A percentile compares a stretch with the other conserved stretches of the same genome.
Evolutionary conservation across 768 basidiomycete species (phyloP).

Genomic region (Rubroboletus pulcherrimus): DNA sequence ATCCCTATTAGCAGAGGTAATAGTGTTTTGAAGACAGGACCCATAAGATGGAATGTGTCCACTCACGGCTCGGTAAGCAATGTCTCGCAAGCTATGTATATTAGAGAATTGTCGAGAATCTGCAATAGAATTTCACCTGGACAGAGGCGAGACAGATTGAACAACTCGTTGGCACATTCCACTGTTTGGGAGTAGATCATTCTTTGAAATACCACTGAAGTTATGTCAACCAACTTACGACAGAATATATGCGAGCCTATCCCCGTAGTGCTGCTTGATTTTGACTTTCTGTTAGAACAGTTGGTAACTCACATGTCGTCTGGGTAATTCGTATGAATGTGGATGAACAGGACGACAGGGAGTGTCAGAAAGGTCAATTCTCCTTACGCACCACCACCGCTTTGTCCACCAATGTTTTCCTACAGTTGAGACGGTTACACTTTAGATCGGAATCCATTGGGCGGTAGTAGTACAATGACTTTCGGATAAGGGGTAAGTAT

Average conservation of each 20-base stretch:
- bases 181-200: conserved; percentile 39
- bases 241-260: conserved; percentile 87
- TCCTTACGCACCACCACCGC: conserved; percentile 71
- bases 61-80: conserved; percentile 73
- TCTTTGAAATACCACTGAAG: not conserved
- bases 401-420: conserved; percentile 64
- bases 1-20: conserved; percentile 26
- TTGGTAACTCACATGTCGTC: conserved; percentile 51
- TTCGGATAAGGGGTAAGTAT: not conserved
- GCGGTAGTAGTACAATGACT: not conserved
- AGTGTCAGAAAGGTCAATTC: not conserved
- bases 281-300: not conserved
- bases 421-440: conserved; percentile 77
- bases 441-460: conserved; percentile 72
- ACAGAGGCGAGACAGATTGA: conserved; percentile 72
- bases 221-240: conserved; percentile 37
- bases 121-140: conserved; percentile 48
- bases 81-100: conserved; percentile 71
- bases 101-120: conserved; percentile 1
- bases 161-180: conserved; percentile 81
- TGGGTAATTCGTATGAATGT: conserved; percentile 23
- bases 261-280: not conserved
- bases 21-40: not conserved
- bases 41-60: not conserved
- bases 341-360: not conserved